These are phyloP conservation scores for Coemansia sp. DNA, from an alignment of 192 early-diverging fungal species.

Conservation along the genomic window DNA sequence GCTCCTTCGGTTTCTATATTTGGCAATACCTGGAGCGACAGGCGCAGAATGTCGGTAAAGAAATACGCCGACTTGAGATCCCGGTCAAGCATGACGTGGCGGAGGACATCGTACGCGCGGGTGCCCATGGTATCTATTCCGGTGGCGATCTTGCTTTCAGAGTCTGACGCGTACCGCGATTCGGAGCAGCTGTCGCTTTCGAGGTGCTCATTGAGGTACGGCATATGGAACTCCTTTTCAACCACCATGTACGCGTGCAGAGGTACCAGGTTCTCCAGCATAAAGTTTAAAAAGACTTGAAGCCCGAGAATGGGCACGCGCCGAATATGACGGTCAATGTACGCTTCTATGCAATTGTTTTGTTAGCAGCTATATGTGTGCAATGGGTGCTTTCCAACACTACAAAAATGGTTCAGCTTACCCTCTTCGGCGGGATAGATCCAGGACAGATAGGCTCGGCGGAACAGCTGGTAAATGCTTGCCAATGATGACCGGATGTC, in stretches of 20 bases:
- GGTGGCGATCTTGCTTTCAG: neutral
- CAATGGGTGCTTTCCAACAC: neutral
- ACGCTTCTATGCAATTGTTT: constrained; percentile 12
- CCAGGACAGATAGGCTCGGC: constrained; percentile 36
- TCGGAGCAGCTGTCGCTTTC: neutral
- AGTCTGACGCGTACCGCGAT: neutral
- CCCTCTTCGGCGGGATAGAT: constrained; percentile 31
- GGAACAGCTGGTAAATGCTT: constrained; percentile 21
- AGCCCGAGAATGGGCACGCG: constrained; percentile 29
- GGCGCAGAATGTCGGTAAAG: constrained; percentile 34
- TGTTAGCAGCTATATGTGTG: neutral
- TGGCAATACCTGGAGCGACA: constrained; percentile 16
- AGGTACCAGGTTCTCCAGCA: constrained; percentile 30
- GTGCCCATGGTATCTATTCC: constrained; percentile 10
- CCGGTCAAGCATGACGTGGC: constrained; percentile 26
- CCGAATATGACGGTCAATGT: constrained; percentile 8
- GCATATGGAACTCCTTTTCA: constrained; percentile 22
- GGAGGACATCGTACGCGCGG: constrained; percentile 24
- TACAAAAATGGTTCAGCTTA: neutral
- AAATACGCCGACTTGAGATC: constrained; percentile 22
- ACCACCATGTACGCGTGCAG: constrained; percentile 18
- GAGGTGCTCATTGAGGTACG: constrained; percentile 4
- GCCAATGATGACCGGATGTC: constrained; percentile 17
- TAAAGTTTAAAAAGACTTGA: constrained; percentile 27
- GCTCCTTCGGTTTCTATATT: neutral